These are phyloP conservation scores for Sarocladium kiliense DNA, from an alignment of 2,329 filamentous ascomycete species.

Conservation along the genomic window DNA sequence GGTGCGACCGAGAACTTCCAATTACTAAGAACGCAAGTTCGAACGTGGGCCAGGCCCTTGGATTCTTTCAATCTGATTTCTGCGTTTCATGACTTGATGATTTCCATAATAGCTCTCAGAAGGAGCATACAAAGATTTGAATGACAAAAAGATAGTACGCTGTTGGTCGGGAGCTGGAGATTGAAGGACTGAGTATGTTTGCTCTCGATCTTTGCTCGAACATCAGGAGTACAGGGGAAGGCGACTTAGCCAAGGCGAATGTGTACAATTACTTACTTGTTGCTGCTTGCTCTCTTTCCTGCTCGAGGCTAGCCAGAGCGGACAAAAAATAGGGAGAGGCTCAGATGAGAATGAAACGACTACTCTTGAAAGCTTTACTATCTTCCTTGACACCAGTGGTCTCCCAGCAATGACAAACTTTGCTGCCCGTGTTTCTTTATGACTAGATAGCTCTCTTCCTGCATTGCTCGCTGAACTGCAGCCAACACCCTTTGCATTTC, in stretches of 20 bases:
- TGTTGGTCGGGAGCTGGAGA: no score
- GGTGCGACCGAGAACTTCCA: neutral
- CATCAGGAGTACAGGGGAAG: neutral
- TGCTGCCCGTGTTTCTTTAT: no score
- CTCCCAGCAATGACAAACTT: no score
- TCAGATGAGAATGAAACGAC: neutral
- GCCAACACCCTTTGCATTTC: no score
- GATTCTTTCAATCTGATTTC: neutral
- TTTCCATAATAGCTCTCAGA: neutral
- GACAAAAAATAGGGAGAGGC: neutral
- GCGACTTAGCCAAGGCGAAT: neutral
- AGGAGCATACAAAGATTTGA: neutral
- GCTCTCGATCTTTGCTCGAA: neutral
- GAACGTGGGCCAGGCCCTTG: neutral
- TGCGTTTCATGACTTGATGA: conserved; percentile 20
- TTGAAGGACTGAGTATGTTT: no score
- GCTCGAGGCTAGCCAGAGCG: neutral
- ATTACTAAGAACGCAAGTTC: neutral
- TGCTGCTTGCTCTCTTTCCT: neutral
- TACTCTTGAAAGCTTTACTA: neutral
- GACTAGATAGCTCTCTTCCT: no score
- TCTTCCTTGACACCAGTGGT: no score
- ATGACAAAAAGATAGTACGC: neutral
- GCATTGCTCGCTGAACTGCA: no score
- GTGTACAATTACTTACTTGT: neutral